Base-by-base conservation (phyloP, 1,139 yeast genomes). In the Geotrichum carabidarum region DNA sequence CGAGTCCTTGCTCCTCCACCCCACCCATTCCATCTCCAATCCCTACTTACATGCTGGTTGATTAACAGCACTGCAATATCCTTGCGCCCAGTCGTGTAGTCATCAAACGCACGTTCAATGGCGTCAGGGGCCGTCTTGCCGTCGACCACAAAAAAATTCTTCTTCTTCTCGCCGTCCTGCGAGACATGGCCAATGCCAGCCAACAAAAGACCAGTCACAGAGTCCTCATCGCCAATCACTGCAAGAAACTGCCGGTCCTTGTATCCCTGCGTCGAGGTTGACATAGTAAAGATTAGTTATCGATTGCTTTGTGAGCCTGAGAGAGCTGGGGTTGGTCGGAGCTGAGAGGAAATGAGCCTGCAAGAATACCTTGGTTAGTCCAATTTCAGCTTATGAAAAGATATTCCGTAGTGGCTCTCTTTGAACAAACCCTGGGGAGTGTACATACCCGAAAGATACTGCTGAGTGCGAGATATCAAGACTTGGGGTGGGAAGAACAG, bases 171-270 rank as follows among this genome's bases (percentile, higher is more conserved):
- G 47, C 70, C 66, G 48, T 66, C 72, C 38, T 69, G 69, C 58
- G 79, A 80, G 31, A 90, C 84, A 69, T 93, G 95, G 32, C 99
- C 99, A 58, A 89, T 84, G 40, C 99, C 99, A 1, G 99, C 99
- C 59, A 93, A 79, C 48, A 93, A 77, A 76, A 94, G 81, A 4
- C 99, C 99, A 1, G 99, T 94, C 58, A 93, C 91, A 18, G 98
- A 86, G 68, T 93, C 99, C 73, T 91, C 99, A 68, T 91, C 99
- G 30, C 97, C 98, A 67, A 91, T 89, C 52, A 91, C 94, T 11
- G 97, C 98, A 57, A 91, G 76, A 63, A 89, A 78, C 47, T 85
- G 79, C 65, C 98, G 83, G 66, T 87, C 84, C 59, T 81, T 73
- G 59, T 71, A 64, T 22, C 45, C 49, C 46, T 56, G 55, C 17